phyloP scores from a whole-genome alignment of 2,329 filamentous ascomycete species.

The Cercospora brassicicola region DNA sequence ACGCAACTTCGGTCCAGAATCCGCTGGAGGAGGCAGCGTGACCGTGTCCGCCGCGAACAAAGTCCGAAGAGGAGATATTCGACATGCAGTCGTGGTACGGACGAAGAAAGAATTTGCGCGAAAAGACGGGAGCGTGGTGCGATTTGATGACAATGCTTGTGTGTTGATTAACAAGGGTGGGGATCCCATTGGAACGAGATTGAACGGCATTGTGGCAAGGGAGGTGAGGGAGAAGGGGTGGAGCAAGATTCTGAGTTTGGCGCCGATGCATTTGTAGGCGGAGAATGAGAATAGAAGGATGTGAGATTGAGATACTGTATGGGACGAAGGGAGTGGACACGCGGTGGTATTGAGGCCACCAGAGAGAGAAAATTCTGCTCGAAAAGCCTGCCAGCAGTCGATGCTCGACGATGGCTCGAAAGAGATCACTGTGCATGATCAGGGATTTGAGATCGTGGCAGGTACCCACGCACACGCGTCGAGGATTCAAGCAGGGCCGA shows the following conservation, averaged over 20 bases:
- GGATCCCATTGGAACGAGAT: conserved; percentile 87
- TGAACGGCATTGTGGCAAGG: conserved; percentile 84
- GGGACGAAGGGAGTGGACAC: background rate
- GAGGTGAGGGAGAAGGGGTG: conserved; percentile 91
- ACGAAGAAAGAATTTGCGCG: conserved; percentile 85
- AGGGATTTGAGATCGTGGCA: background rate
- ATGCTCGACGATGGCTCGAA: background rate
- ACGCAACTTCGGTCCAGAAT: conserved; percentile 71
- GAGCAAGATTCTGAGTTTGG: conserved; percentile 97
- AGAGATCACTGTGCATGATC: background rate
- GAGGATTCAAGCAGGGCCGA: background rate
- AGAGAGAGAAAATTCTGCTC: background rate
- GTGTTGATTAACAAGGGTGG: conserved; percentile 96
- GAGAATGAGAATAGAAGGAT: background rate
- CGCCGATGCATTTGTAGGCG: conserved; percentile 71
- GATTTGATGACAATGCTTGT: conserved; percentile 97
- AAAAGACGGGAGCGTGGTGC: conserved; percentile 82
- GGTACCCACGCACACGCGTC: background rate
- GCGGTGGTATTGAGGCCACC: background rate
- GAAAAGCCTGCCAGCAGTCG: background rate
- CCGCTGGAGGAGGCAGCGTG: conserved; percentile 68
- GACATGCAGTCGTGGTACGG: conserved; percentile 92
- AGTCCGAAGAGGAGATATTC: conserved; percentile 92
- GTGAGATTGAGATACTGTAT: background rate
- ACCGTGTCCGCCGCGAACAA: conserved; percentile 79